Evolutionary conservation across 495 filamentous ascomycete genomes (phyloP).

Genomic region (Usnea hakonensis): DNA sequence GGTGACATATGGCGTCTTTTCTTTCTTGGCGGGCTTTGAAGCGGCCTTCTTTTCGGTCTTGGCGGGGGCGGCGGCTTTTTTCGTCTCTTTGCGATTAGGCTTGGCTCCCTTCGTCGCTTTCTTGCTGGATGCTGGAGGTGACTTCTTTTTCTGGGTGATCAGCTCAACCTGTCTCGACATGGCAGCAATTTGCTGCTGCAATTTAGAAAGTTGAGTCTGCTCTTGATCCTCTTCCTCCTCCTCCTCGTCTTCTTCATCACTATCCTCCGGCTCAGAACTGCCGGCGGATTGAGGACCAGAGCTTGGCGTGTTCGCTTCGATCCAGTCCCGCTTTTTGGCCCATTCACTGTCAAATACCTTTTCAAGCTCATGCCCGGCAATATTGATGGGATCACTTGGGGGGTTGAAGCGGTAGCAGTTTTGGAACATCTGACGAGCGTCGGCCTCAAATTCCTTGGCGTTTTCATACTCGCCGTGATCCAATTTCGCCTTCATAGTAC

Average conservation of each 20-base stretch:
- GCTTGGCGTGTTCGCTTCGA: conserved; percentile 61
- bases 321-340: conserved; percentile 64
- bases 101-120: conserved; percentile 47
- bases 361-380: conserved; percentile 62
- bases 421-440: conserved; percentile 73
- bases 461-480: conserved; percentile 73
- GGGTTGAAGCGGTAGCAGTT: conserved; percentile 94
- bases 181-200: conserved; percentile 59
- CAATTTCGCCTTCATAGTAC: conserved; percentile 67
- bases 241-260: conserved; percentile 61
- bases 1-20: conserved; percentile 50
- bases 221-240: conserved; percentile 55
- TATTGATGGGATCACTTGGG: conserved; percentile 60
- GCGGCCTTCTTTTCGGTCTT: conserved; percentile 48
- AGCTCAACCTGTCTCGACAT: conserved; percentile 49
- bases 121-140: conserved; percentile 51
- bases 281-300: conserved; percentile 43
- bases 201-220: conserved; percentile 55
- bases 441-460: conserved; percentile 75
- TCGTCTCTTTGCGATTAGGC: conserved; percentile 44
- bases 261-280: conserved; percentile 53
- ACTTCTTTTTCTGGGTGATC: conserved; percentile 56
- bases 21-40: conserved; percentile 36
- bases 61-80: conserved; percentile 43
- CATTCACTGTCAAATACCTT: conserved; percentile 66